Conservation (phyloP, 768 basidiomycete genomes). For the Phlebiopsis flavidoalba region DNA sequence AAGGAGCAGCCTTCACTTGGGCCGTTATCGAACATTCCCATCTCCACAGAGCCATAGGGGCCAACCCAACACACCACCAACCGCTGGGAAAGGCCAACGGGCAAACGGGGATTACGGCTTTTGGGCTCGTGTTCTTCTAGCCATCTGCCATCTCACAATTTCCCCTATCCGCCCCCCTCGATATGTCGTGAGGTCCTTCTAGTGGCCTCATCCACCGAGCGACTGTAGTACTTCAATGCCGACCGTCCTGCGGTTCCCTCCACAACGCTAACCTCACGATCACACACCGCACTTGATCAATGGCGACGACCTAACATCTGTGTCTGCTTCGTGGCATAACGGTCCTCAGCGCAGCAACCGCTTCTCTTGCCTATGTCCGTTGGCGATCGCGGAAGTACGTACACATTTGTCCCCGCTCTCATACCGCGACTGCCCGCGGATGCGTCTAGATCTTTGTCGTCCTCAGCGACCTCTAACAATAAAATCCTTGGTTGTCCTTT, state of each 20-base stretch:
- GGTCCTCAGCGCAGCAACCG: slow-evolving; percentile 28
- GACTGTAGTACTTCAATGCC: background rate
- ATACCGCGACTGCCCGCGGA: no score
- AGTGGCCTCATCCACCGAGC: no score
- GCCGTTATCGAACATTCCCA: no score
- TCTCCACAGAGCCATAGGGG: no score
- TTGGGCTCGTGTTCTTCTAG: slow-evolving; percentile 5
- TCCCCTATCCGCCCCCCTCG: slow-evolving; percentile 4
- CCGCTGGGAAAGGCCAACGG: no score
- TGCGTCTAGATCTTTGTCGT: slow-evolving; percentile 25
- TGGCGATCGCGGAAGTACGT: slow-evolving; percentile 18
- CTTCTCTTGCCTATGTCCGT: slow-evolving; percentile 28
- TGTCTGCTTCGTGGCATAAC: slow-evolving; percentile 27
- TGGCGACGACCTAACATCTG: slow-evolving; percentile 16
- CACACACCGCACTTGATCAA: slow-evolving; percentile 6
- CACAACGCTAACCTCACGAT: slow-evolving; percentile 15
- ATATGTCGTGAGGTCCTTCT: slow-evolving; percentile 1
- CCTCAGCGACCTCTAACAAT: slow-evolving; percentile 24
- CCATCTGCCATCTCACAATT: slow-evolving; percentile 7
- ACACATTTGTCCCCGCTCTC: background rate
- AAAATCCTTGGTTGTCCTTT: slow-evolving; percentile 22
- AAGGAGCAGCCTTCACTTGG: no score
- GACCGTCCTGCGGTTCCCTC: slow-evolving; percentile 18
- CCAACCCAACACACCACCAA: no score
- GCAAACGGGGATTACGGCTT: slow-evolving; percentile 9